Base-by-base conservation (phyloP, 495 filamentous ascomycete species). In the Wilcoxina mikolae region DNA sequence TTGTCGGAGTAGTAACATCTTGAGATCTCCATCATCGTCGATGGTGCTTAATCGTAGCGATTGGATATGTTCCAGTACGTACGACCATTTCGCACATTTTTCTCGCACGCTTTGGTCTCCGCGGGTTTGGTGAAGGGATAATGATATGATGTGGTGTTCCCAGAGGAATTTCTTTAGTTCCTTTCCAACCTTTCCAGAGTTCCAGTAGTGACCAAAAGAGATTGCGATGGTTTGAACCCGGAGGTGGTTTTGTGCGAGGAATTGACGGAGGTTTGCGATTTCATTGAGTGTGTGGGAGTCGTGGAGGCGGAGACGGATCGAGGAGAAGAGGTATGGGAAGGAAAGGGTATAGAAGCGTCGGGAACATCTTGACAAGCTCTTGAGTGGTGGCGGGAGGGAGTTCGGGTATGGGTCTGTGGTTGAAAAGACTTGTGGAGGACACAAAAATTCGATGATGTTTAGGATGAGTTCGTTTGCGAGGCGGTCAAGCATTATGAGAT, bases 391-490 rank as follows among this genome's bases (percentile, higher is more conserved):
- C 11, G 31, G 28, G 17, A 43, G n/a, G n/a, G n/a, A 39, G 27
- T 25, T n/a, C 7, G 28, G 9, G 49, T 38, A 20, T 7, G 10
- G 11, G 10, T 52, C 17, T 15, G 31, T 10, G 3, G 41, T 27
- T 22, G 52, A 31, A 28, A 61, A 53, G n/a, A 35, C 51, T 1
- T 28, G 22, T 23, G 49, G 43, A 3, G 49, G 35, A 17, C 47
- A 43, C 38, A 64, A 31, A 27, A 46, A 60, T 7, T 47, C 35
- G 39, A 57, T 39, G 44, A 64, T 64, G 28, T 56, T 53, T 18
- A 59, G 35, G n/a, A 64, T 35, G 42, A 64, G 61, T 46, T 64
- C 61, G 31, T 61, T 60, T 31, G 60, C 48, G 11, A 64, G 35
- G 43, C 53, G 54, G 22, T 29, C 48, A n/a, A 62, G 38, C 22